Conservation (phyloP, 257 asterid species). For the Eustoma russellianum region DNA sequence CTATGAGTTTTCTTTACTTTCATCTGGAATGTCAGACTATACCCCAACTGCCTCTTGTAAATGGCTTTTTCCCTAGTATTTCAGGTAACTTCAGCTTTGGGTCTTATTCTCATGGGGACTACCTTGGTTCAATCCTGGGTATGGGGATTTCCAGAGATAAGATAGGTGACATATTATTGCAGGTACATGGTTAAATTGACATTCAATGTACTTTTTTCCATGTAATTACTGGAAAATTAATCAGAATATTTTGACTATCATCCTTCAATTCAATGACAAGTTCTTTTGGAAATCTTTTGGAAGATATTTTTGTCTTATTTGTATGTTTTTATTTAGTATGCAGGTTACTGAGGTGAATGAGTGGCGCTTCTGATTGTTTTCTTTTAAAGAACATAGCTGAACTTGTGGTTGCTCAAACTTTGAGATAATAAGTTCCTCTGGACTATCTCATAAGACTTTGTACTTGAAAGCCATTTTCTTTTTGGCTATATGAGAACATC, state of each 20-base stretch:
- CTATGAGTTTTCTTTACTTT: constrained; percentile 5
- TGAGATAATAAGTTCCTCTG: no score
- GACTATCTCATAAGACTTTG: no score
- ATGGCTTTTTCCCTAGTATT: constrained; percentile 39
- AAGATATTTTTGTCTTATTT: no score
- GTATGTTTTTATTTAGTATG: no score
- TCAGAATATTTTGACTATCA: background rate
- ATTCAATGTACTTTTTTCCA: background rate
- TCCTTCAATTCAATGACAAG: background rate
- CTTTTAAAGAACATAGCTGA: no score
- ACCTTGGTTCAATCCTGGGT: constrained; percentile 90
- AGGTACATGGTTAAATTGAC: constrained; percentile 29
- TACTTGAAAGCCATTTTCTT: no score
- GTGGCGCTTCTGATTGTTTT: no score
- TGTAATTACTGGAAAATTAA: background rate
- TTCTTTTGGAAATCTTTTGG: no score
- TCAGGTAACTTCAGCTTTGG: constrained; percentile 81
- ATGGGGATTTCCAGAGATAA: constrained; percentile 87
- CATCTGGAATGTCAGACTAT: background rate
- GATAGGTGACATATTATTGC: constrained; percentile 80
- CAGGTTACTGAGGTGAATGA: no score
- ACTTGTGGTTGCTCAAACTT: no score
- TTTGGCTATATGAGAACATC: no score
- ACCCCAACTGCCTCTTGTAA: constrained; percentile 9
- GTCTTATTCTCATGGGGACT: constrained; percentile 86